These are phyloP conservation scores for Sphagnum fallax DNA, from an alignment of 228 moss, liverwort and hornwort species.

Conservation along the genomic window DNA sequence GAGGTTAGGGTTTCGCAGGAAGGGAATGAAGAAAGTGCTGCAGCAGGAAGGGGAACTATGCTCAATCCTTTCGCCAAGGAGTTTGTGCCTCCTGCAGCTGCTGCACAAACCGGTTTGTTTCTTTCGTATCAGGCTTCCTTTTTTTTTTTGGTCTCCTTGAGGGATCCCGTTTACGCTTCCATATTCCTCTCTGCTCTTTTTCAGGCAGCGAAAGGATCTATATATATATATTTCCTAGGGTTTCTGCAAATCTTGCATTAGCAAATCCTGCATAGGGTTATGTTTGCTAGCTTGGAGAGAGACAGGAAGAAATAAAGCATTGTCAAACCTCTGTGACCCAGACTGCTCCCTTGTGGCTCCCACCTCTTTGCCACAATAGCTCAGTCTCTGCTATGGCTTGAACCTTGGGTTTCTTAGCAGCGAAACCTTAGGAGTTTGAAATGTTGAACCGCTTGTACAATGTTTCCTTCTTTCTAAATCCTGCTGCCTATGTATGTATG, in stretches of 20 bases:
- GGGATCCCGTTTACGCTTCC: not conserved
- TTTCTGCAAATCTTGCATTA: not conserved
- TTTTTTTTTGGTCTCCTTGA: conserved; percentile 2
- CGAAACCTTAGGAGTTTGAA: not conserved
- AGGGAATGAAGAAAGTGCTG: conserved; percentile 4
- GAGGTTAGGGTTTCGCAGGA: conserved; percentile 33
- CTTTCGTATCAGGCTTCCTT: conserved; percentile 22
- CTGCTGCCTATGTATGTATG: too few relatives aligned
- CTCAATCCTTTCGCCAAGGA: conserved; percentile 88
- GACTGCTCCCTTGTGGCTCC: too few relatives aligned
- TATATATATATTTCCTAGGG: not conserved
- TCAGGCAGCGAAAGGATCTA: not conserved
- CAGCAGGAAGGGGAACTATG: conserved; percentile 15
- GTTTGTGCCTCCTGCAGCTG: conserved; percentile 55
- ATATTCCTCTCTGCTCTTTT: not conserved
- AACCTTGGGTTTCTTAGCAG: not conserved
- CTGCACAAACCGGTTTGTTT: conserved; percentile 35
- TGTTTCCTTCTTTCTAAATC: too few relatives aligned
- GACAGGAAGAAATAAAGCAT: too few relatives aligned
- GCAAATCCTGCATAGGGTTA: conserved; percentile 1
- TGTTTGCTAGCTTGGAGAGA: not conserved
- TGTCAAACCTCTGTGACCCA: too few relatives aligned
- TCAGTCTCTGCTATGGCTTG: not conserved
- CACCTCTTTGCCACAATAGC: too few relatives aligned
- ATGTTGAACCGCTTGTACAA: too few relatives aligned